A percentile compares a stretch with the other conserved stretches of the same genome.
phyloP scores from a whole-genome alignment of 176 grass and related monocot species.

The Bolboschoenus planiculmis region DNA sequence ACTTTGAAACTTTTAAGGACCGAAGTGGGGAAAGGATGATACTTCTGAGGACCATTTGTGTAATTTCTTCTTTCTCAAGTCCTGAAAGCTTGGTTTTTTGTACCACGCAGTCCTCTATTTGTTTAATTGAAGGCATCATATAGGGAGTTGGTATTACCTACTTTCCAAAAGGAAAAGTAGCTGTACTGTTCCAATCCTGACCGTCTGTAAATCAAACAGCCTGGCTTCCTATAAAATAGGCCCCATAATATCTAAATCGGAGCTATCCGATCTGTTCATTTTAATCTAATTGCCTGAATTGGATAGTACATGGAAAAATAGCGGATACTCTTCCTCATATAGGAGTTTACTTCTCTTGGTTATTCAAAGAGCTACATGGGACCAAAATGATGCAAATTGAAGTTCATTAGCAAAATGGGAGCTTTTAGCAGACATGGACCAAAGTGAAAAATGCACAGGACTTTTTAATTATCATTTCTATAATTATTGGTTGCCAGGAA shows the following conservation, averaged over 20 bases:
- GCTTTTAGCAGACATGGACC: not conserved
- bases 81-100: not conserved
- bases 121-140: not conserved
- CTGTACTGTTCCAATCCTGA: no score
- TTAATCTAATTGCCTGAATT: not conserved
- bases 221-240: no score
- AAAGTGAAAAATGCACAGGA: not conserved
- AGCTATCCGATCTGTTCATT: not conserved
- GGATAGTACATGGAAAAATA: not conserved
- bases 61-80: not conserved
- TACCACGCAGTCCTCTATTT: not conserved
- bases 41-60: not conserved
- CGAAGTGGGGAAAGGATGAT: not conserved
- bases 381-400: not conserved
- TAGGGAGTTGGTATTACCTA: not conserved
- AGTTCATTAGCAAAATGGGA: not conserved
- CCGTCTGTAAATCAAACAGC: no score
- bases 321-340: not conserved
- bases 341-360: not conserved
- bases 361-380: not conserved
- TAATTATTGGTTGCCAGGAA: not conserved
- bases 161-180: no score
- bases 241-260: not conserved
- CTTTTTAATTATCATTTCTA: not conserved
- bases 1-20: not conserved